A percentile compares a stretch with the other conserved stretches of the same genome.
phyloP scores from a whole-genome alignment of 2,329 filamentous ascomycete species.

The Gliomastix tumulicola region DNA sequence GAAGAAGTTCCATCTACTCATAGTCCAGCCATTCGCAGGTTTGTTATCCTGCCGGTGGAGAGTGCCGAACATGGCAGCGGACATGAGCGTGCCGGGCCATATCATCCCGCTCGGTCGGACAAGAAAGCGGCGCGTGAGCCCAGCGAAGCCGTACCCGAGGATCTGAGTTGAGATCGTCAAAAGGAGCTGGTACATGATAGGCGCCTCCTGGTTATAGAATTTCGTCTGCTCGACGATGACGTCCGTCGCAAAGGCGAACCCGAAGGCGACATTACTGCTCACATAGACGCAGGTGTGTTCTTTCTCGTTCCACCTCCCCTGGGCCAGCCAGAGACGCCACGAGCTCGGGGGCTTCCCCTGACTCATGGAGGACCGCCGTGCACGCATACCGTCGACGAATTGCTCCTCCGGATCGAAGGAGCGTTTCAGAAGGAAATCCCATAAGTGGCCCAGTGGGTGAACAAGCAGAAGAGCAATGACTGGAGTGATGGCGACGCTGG shows the following conservation, averaged over 20 bases:
- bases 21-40: conserved; percentile 72
- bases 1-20: conserved; percentile 81
- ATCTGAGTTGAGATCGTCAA: conserved; percentile 83
- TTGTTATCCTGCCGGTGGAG: conserved; percentile 81
- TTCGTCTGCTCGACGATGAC: conserved; percentile 86
- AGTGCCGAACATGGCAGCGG: conserved; percentile 82
- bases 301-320: conserved; percentile 81
- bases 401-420: conserved; percentile 40
- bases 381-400: conserved; percentile 42
- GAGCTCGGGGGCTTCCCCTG: conserved; percentile 21
- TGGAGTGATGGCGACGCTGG: conserved; percentile 81
- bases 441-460: conserved; percentile 73
- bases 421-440: conserved; percentile 68
- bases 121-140: conserved; percentile 71
- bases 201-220: conserved; percentile 78
- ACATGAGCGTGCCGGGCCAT: conserved; percentile 84
- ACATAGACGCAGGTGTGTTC: conserved; percentile 87
- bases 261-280: conserved; percentile 83
- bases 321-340: conserved; percentile 66
- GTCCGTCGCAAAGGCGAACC: conserved; percentile 83
- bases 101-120: conserved; percentile 86
- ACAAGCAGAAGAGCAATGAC: conserved; percentile 82
- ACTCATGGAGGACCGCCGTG: too few relatives aligned
- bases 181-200: conserved; percentile 71
- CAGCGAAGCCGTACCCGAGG: conserved; percentile 79